phyloP scores from a whole-genome alignment of 768 basidiomycete genomes.

The Crassisporium funariophilum region DNA sequence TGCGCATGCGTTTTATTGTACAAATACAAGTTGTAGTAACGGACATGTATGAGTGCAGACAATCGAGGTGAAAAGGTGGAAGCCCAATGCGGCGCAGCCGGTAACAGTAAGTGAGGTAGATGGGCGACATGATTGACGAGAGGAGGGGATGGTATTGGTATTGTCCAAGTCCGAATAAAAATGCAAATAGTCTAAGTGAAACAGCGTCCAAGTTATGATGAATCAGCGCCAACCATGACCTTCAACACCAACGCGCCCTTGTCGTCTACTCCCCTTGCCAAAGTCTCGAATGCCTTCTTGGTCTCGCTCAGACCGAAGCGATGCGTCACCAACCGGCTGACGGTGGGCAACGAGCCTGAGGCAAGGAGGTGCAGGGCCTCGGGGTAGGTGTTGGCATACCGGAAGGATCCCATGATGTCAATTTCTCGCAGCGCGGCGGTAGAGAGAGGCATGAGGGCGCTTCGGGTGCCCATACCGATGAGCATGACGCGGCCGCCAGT shows the following conservation, averaged over 20 bases:
- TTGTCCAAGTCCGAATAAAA: background rate
- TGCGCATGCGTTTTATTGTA: no score
- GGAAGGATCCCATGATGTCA: conserved; percentile 90
- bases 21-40: no score
- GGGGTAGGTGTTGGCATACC: conserved; percentile 89
- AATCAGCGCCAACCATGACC: conserved; percentile 66
- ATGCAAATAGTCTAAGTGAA: background rate
- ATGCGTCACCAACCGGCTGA: conserved; percentile 73
- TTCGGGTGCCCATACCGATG: conserved; percentile 93
- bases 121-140: no score
- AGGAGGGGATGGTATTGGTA: no score
- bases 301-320: conserved; percentile 67
- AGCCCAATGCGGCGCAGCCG: no score
- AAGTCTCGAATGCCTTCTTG: conserved; percentile 77
- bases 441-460: conserved; percentile 80
- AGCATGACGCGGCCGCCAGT: conserved; percentile 91
- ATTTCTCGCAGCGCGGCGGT: conserved; percentile 86
- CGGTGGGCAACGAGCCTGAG: conserved; percentile 27
- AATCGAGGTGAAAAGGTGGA: no score
- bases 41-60: no score
- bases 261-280: conserved; percentile 77
- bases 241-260: conserved; percentile 85
- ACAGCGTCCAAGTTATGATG: conserved; percentile 25
- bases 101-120: no score
- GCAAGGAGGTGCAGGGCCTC: conserved; percentile 79